Evolutionary conservation across 164 flowering plant genomes (phyloP).

Genomic region (Magnolia changhungtana): DNA sequence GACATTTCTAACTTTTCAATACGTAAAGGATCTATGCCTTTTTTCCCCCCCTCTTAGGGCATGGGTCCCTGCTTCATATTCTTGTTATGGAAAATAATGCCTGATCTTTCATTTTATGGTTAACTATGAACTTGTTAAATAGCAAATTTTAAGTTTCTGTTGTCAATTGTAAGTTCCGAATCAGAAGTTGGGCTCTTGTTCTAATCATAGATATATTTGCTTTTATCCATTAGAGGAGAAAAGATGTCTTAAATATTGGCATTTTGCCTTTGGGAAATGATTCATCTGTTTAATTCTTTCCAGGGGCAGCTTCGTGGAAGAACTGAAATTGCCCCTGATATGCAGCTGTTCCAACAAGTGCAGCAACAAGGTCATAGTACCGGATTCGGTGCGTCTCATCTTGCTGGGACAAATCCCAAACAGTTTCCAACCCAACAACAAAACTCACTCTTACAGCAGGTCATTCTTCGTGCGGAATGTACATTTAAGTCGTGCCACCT

Average conservation of each 20-base stretch:
- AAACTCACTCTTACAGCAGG: slow-evolving; percentile 7
- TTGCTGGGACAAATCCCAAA: slow-evolving; percentile 2
- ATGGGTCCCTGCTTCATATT: no score
- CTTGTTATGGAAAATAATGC: no score
- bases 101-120: no score
- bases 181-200: no score
- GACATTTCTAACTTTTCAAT: no score
- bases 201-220: no score
- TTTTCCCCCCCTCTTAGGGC: no score
- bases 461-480: not conserved
- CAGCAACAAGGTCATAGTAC: slow-evolving; percentile 73
- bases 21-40: no score
- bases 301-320: slow-evolving; percentile 85
- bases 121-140: no score
- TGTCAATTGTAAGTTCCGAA: no score
- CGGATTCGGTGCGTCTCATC: slow-evolving; percentile 28
- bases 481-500: not conserved
- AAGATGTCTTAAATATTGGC: not conserved
- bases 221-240: no score
- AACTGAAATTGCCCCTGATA: slow-evolving; percentile 93
- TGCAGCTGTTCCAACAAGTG: slow-evolving; percentile 80
- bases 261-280: not conserved
- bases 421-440: slow-evolving; percentile 1
- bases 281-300: slow-evolving; percentile 1
- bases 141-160: no score